These are phyloP conservation scores for Scopulariopsis brevicaulis DNA, from an alignment of 2,329 filamentous ascomycete genomes.

Conservation along the genomic window DNA sequence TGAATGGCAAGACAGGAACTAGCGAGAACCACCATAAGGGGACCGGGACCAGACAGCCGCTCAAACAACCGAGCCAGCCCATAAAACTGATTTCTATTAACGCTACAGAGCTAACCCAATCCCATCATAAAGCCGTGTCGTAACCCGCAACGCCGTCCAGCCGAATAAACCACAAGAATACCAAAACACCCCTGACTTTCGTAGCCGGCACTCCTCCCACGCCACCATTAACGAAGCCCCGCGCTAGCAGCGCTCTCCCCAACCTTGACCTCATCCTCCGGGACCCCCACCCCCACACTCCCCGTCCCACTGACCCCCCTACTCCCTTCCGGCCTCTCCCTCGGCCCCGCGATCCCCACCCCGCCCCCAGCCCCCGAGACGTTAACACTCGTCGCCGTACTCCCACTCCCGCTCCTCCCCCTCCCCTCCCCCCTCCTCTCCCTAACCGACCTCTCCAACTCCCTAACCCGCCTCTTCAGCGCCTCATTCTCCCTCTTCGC, in stretches of 20 bases:
- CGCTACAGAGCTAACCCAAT: not conserved
- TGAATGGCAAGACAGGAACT: no score
- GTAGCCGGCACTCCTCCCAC: not conserved
- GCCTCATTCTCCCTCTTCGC: conserved; percentile 54
- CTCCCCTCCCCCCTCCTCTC: conserved; percentile 35
- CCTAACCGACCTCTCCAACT: conserved; percentile 45
- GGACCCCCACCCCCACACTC: conserved; percentile 39
- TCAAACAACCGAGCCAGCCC: not conserved
- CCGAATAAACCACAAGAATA: not conserved
- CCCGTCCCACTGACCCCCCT: conserved; percentile 30
- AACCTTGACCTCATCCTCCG: conserved; percentile 48
- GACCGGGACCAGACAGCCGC: not conserved
- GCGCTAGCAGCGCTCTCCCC: conserved; percentile 50
- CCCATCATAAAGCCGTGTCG: not conserved
- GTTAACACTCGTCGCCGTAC: conserved; percentile 38
- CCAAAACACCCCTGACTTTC: not conserved
- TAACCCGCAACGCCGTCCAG: not conserved
- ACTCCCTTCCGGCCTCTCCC: conserved; percentile 26
- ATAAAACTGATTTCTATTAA: not conserved
- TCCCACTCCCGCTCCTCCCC: conserved; percentile 38
- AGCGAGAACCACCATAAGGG: no score
- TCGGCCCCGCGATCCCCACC: conserved; percentile 8
- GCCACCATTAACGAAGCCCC: conserved; percentile 13
- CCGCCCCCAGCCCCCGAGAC: conserved; percentile 21
- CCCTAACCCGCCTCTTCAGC: conserved; percentile 48